phyloP scores from a whole-genome alignment of 805 yeast species.

The Ogataea henricii region DNA sequence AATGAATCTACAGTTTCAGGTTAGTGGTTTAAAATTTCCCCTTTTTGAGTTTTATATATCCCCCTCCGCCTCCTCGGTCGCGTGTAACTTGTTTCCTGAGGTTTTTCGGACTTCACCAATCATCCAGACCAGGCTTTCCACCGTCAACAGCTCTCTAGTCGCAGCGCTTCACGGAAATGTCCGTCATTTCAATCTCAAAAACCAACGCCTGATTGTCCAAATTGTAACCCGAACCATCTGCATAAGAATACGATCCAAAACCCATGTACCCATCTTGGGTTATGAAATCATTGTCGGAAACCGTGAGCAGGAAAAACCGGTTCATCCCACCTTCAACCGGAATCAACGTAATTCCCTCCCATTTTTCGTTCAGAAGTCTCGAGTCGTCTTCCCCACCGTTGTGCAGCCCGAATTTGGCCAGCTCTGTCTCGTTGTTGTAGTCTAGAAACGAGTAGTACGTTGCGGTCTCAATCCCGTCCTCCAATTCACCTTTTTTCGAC shows the following conservation, averaged over 20 bases:
- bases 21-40: too few relatives aligned
- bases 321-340: constrained; percentile 35
- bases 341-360: constrained; percentile 36
- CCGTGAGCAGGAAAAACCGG: constrained; percentile 31
- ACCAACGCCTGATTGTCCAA: constrained; percentile 35
- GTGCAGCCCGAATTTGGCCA: constrained; percentile 35
- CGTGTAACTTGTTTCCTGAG: too few relatives aligned
- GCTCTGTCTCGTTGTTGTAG: constrained; percentile 27
- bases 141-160: too few relatives aligned
- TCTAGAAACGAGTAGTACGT: constrained; percentile 31
- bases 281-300: constrained; percentile 34
- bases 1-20: too few relatives aligned
- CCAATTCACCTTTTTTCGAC: constrained; percentile 27
- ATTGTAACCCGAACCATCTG: constrained; percentile 28
- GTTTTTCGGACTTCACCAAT: too few relatives aligned
- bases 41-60: too few relatives aligned
- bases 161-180: too few relatives aligned
- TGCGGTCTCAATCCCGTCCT: constrained; percentile 28
- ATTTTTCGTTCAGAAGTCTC: constrained; percentile 33
- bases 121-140: too few relatives aligned
- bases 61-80: too few relatives aligned
- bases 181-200: too few relatives aligned
- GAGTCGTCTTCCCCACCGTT: constrained; percentile 35
- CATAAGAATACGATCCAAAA: constrained; percentile 29
- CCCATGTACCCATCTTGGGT: constrained; percentile 34